Evolutionary conservation across 129 eudicot genomes (phyloP).

Genomic region (Silybum marianum): DNA sequence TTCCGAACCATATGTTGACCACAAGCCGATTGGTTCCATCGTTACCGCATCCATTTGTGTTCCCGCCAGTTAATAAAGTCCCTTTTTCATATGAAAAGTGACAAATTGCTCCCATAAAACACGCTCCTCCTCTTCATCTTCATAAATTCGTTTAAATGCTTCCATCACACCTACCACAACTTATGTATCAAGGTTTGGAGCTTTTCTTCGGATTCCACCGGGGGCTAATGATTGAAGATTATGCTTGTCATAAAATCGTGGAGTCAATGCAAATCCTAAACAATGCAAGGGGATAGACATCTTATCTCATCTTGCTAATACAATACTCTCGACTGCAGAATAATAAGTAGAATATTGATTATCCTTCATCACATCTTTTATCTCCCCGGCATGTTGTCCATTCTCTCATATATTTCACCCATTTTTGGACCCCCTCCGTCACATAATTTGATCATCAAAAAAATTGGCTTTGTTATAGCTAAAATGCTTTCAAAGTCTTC

Average conservation of each 20-base stretch:
- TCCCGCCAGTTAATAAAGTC: neutral
- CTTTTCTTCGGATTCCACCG: too few relatives aligned
- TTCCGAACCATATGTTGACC: neutral
- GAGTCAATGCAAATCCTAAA: too few relatives aligned
- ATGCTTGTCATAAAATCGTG: too few relatives aligned
- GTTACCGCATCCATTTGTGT: slow-evolving; percentile 8
- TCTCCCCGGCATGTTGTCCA: slow-evolving; percentile 26
- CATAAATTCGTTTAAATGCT: neutral
- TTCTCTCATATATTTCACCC: slow-evolving; percentile 3
- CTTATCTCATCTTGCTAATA: neutral
- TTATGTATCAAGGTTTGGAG: neutral
- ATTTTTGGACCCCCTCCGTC: neutral
- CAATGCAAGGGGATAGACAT: neutral
- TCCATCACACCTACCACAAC: neutral
- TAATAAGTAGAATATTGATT: neutral
- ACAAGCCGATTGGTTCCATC: neutral
- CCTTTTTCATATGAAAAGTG: slow-evolving; percentile 8
- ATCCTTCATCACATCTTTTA: neutral
- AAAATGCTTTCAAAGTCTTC: neutral
- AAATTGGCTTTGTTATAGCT: neutral
- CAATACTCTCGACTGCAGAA: neutral
- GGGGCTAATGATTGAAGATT: too few relatives aligned
- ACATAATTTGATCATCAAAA: neutral
- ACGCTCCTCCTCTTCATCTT: neutral
- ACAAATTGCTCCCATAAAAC: neutral